Base-by-base conservation (phyloP, 139 green algal genomes). In the Medakamo hakoo region DNA sequence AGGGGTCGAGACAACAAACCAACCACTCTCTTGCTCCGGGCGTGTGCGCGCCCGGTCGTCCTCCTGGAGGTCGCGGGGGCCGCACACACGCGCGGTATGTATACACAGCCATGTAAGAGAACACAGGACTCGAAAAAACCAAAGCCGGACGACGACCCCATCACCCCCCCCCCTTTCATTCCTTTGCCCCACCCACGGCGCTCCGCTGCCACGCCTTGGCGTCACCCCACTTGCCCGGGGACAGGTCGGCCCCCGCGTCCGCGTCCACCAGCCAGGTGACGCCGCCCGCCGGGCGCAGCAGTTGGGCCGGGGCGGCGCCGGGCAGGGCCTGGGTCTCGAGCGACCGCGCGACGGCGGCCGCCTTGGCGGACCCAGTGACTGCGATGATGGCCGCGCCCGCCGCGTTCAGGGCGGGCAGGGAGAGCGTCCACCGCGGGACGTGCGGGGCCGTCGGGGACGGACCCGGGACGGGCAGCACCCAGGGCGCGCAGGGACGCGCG, bases 371-470 rank as follows among this genome's bases (percentile, higher is more conserved):
- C 16, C 85, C 85, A 32, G 82, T 61, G 0, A 82, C 85, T 14
- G 88, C 80, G 4, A 91, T 59, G 0, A 78, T 48, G 9, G 71
- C 57, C 31, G 86, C 60, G 27, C 82, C 30, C 5, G 86, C 80
- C 16, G 78, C 73, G 66, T 96, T 95, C 65, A 95, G 86, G 25
- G 84, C 85, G 4, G 86, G 85, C 80, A 95, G 57, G 18, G 78
- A 84, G 26, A 98, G 72, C 19, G 90, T 99, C 76, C n/a, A n/a
- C 99, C 97, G 68, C 93, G 84, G 69, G 62, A 95, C 82, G 3
- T 89, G 77, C 1, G 92, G 93, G 1, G 93, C 93, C 80, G 99
- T 98, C 30, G 92, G 93, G 1, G 91, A 97, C 75, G 94, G 75
- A 16, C 52, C n/a, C n/a, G n/a, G 71, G 2, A 99, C 81, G 3